Evolutionary conservation across 768 basidiomycete species (phyloP), one percentile per base, ranked within the genome.

Genomic region (Mycena pura): DNA sequence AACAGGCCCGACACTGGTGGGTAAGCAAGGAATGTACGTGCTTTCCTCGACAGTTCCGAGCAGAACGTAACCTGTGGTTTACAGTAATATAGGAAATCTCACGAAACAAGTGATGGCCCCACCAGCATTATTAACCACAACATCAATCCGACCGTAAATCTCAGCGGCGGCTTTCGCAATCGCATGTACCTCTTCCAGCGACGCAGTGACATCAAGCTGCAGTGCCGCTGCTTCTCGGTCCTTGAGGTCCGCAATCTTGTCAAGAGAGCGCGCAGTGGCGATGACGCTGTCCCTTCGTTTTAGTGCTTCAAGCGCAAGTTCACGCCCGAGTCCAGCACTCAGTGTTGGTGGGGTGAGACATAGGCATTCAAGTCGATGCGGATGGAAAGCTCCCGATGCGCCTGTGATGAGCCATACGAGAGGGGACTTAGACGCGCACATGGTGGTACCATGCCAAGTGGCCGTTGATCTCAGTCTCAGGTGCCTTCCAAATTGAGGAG

Each of bases 281-380:
- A 83, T 80, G 7, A 83, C 83, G 29, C 77, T 77, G 56, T 84
- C 82, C 14, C 80, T 80, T 5, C 83, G 76, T 6, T 74, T 75
- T 34, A 84, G 74, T 7, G 78, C 77, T 39, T 74, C 74, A 14
- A 77, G 66, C 0, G 79, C 76, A 17, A 82, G 69, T 2, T 76
- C 68, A 8, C 76, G 74, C 3, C 81, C 81, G 21, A 81, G 51
- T 1, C 81, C 81, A 29, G 79, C 75, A 3, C 76, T 78, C 28
- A 67, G 68, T 31, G 70, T 70, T 69, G 13, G 22, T 24, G 17
- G 19, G 25, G 55, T 56, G 57, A 72, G 64, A 19, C n/a, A n/a
- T n/a, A n/a, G n/a, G n/a, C n/a, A n/a, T n/a, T n/a, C n/a, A n/a
- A n/a, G n/a, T n/a, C n/a, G n/a, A n/a, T n/a, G n/a, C n/a, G n/a